Evolutionary conservation across 805 yeast species (phyloP).

Genomic region (Metschnikowia vanudenii): DNA sequence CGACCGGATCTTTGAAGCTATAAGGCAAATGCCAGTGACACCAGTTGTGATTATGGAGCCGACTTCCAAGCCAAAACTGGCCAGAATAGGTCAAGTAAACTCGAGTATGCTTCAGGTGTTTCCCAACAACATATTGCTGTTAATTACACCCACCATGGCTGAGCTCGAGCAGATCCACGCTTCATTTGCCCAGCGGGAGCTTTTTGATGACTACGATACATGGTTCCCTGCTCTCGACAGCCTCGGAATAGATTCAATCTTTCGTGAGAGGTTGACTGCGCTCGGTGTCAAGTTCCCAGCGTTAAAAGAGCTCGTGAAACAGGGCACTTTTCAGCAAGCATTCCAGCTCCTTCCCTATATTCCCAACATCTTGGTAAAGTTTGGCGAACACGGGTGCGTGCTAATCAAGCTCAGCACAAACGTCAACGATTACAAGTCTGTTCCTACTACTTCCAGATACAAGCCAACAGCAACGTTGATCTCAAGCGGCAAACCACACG

Average conservation of each 20-base stretch:
- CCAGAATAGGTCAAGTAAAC: conserved; percentile 40
- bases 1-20: conserved; percentile 15
- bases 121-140: conserved; percentile 46
- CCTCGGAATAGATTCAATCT: conserved; percentile 46
- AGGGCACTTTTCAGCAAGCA: conserved; percentile 63
- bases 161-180: conserved; percentile 60
- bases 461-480: conserved; percentile 25
- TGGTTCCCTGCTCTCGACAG: conserved; percentile 79
- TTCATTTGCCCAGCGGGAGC: conserved; percentile 40
- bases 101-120: conserved; percentile 35
- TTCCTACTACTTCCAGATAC: conserved; percentile 33
- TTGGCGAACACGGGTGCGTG: conserved; percentile 64
- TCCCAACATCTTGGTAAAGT: conserved; percentile 63
- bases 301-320: conserved; percentile 27
- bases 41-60: conserved; percentile 64
- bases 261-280: conserved; percentile 47
- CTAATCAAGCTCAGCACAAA: conserved; percentile 34
- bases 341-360: conserved; percentile 72
- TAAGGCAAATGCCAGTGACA: conserved; percentile 9
- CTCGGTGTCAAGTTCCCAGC: conserved; percentile 19
- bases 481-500: conserved; percentile 21
- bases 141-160: conserved; percentile 66
- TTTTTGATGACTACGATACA: conserved; percentile 49
- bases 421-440: conserved; percentile 30
- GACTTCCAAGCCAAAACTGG: conserved; percentile 67